phyloP scores from a whole-genome alignment of 1,139 yeast species.

The Diutina siamensis region DNA sequence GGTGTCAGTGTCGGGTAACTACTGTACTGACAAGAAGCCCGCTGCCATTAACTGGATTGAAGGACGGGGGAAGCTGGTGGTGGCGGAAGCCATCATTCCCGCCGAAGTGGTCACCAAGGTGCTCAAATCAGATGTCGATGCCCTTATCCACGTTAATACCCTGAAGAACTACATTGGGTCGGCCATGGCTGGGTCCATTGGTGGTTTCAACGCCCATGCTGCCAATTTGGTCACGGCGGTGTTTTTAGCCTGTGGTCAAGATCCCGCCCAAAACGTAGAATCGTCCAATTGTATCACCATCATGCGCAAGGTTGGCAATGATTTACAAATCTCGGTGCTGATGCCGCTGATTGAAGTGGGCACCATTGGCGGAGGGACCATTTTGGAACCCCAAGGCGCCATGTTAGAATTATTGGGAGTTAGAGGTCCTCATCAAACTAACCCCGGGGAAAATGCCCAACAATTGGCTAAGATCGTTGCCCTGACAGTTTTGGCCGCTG shows the following conservation, averaged over 20 bases:
- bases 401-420: constrained; percentile 93
- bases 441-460: constrained; percentile 91
- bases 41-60: constrained; percentile 99
- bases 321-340: constrained; percentile 81
- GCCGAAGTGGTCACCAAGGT: constrained; percentile 69
- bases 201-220: constrained; percentile 98
- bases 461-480: constrained; percentile 94
- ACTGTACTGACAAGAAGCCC: constrained; percentile 94
- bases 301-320: constrained; percentile 63
- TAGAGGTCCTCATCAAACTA: constrained; percentile 88
- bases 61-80: constrained; percentile 97
- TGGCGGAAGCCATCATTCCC: constrained; percentile 93
- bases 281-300: constrained; percentile 94
- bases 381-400: constrained; percentile 92
- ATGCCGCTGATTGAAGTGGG: constrained; percentile 99
- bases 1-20: constrained; percentile 91
- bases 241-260: constrained; percentile 93
- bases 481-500: constrained; percentile 92
- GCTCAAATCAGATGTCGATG: constrained; percentile 83
- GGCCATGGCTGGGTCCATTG: constrained; percentile 97
- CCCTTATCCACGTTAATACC: constrained; percentile 80
- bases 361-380: constrained; percentile 98
- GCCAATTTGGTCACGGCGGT: constrained; percentile 93
- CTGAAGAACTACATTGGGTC: constrained; percentile 89
- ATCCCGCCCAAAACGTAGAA: constrained; percentile 97